A percentile compares a stretch with the other conserved stretches of the same genome.
phyloP scores from a whole-genome alignment of 768 basidiomycete species.

The Collybia nuda region DNA sequence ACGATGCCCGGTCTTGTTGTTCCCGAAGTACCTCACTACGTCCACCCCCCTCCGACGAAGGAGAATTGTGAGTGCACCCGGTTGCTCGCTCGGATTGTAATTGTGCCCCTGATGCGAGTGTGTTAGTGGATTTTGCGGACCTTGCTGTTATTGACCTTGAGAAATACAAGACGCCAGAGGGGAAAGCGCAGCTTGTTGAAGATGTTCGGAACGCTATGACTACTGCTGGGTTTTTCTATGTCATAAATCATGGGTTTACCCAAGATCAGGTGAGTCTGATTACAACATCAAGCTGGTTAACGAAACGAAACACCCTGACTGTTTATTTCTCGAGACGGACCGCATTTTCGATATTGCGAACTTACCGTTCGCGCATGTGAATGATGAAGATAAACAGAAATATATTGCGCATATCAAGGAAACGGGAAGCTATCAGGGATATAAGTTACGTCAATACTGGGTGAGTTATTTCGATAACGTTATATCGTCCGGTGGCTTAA shows the following conservation, averaged over 20 bases:
- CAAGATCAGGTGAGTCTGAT: slow-evolving; percentile 34
- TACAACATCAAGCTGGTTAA: slow-evolving; percentile 16
- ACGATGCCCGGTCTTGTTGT: slow-evolving; percentile 29
- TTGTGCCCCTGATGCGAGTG: neutral
- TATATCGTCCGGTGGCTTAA: neutral
- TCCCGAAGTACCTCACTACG: slow-evolving; percentile 36
- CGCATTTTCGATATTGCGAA: slow-evolving; percentile 47
- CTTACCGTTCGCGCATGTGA: slow-evolving; percentile 35
- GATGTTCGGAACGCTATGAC: slow-evolving; percentile 47
- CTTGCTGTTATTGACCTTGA: slow-evolving; percentile 56
- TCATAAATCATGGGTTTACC: slow-evolving; percentile 48
- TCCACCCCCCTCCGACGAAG: slow-evolving; percentile 16
- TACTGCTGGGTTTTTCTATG: slow-evolving; percentile 44
- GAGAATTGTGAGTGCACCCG: slow-evolving; percentile 5
- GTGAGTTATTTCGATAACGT: slow-evolving; percentile 1
- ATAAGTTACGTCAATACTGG: slow-evolving; percentile 20
- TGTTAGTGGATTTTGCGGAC: slow-evolving; percentile 39
- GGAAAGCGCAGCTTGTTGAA: slow-evolving; percentile 33
- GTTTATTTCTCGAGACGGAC: slow-evolving; percentile 26
- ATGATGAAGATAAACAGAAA: slow-evolving; percentile 34
- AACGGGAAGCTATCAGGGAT: slow-evolving; percentile 44
- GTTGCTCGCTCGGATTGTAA: neutral
- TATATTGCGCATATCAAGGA: slow-evolving; percentile 34
- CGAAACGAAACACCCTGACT: neutral
- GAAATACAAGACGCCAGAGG: slow-evolving; percentile 34